Evolutionary conservation across 495 filamentous ascomycete species (phyloP).

Genomic region (Xylaria flabelliformis): DNA sequence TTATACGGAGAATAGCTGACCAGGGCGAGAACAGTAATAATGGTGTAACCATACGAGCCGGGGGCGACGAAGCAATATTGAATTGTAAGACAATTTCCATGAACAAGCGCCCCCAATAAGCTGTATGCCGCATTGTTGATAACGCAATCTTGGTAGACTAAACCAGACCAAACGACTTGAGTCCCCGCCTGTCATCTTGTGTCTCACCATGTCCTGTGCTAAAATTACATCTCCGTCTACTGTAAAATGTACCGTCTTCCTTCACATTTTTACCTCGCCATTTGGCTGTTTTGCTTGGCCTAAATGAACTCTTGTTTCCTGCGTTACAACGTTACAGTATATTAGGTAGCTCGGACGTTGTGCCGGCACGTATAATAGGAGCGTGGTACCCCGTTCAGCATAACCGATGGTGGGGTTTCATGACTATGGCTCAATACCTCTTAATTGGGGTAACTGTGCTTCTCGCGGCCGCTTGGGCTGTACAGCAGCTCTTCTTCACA

Average conservation of each 20-base stretch:
- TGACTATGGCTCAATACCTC: not conserved
- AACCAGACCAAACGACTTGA: not conserved
- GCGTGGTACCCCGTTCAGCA: not conserved
- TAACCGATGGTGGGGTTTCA: not conserved
- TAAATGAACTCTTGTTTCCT: not conserved
- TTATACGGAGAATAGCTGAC: not conserved
- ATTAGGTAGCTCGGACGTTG: not conserved
- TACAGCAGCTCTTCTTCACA: conserved; percentile 31
- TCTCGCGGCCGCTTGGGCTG: conserved; percentile 5
- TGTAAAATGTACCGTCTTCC: not conserved
- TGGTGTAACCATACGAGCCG: not conserved
- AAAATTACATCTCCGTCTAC: not conserved
- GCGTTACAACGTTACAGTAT: not conserved
- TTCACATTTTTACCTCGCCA: not conserved
- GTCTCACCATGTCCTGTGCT: not conserved
- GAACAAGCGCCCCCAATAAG: not conserved
- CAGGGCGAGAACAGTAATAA: conserved; percentile 4
- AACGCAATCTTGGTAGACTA: not conserved
- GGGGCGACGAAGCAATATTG: not conserved
- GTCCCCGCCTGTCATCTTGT: not conserved
- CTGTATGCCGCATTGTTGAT: not conserved
- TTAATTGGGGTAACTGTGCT: conserved; percentile 12
- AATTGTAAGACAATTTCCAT: not conserved
- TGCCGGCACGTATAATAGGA: not conserved
- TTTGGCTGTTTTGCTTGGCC: not conserved